phyloP scores from a whole-genome alignment of 2,329 filamentous ascomycete species.

The Xylaria sp. region DNA sequence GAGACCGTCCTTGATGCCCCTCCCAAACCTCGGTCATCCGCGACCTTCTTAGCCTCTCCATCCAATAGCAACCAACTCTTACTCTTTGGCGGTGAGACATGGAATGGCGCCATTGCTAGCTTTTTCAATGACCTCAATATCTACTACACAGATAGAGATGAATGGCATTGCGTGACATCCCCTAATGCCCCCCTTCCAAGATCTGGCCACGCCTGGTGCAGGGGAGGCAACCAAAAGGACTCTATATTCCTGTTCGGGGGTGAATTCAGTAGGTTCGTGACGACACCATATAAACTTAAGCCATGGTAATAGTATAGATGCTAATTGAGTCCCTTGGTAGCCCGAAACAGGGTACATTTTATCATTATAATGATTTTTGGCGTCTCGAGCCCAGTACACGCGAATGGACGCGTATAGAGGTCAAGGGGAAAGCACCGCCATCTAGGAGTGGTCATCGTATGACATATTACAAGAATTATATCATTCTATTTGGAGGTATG shows the following conservation, averaged over 20 bases:
- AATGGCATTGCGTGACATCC: conserved; percentile 90
- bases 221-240: conserved; percentile 81
- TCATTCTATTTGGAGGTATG: conserved; percentile 84
- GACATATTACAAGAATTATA: conserved; percentile 97
- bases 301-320: conserved; percentile 7
- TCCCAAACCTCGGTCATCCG: conserved; percentile 80
- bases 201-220: conserved; percentile 93
- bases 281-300: neutral
- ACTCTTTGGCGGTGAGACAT: conserved; percentile 94
- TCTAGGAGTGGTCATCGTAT: conserved; percentile 93
- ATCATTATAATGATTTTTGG: conserved; percentile 99
- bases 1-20: conserved; percentile 77
- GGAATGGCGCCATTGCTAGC: conserved; percentile 86
- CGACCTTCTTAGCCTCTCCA: conserved; percentile 85
- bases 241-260: conserved; percentile 94
- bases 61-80: conserved; percentile 88
- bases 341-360: conserved; percentile 78
- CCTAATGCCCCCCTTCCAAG: conserved; percentile 92
- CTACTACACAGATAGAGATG: conserved; percentile 82
- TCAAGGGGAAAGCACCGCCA: conserved; percentile 79
- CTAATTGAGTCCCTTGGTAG: conserved; percentile 31
- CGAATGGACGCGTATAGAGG: conserved; percentile 92
- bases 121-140: conserved; percentile 75
- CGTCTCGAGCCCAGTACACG: conserved; percentile 81
- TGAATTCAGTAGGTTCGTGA: conserved; percentile 81